phyloP scores from a whole-genome alignment of 306 rosid species.

The Quercus cerris region DNA sequence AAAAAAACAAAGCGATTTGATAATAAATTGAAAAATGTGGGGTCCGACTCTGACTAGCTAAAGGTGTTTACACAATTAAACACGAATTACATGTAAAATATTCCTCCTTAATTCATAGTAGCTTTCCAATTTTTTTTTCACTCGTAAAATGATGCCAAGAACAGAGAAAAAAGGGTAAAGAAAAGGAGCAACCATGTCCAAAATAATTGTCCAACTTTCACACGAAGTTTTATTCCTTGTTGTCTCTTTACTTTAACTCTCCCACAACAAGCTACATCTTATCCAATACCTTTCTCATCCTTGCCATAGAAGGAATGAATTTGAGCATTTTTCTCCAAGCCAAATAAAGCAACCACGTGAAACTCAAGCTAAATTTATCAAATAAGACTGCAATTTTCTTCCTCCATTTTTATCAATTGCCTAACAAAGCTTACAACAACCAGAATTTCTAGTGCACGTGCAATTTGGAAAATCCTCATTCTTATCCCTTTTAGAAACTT shows the following conservation, averaged over 20 bases:
- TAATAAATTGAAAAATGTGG: neutral
- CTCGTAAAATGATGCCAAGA: neutral
- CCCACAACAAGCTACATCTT: neutral
- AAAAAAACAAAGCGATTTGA: neutral
- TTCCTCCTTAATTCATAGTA: neutral
- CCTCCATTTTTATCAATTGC: too few species aligned
- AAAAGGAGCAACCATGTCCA: neutral
- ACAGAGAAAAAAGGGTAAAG: neutral
- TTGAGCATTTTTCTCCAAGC: neutral
- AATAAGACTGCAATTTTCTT: too few species aligned
- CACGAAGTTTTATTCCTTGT: neutral
- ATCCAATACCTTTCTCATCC: neutral
- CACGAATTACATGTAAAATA: neutral
- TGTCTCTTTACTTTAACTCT: neutral
- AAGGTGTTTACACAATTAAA: neutral
- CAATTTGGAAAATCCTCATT: too few species aligned
- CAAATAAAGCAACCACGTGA: neutral
- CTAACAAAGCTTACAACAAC: too few species aligned
- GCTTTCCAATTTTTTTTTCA: neutral
- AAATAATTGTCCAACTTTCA: neutral
- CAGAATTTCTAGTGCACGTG: too few species aligned
- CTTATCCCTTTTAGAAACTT: too few species aligned
- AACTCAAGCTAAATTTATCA: too few species aligned
- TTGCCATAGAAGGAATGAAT: neutral
- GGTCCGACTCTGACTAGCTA: neutral